Percentiles rank a stretch among this genome's conserved stretches.
These are phyloP conservation scores for Diospyros kaki DNA, from an alignment of 148 eudicot genomes.

Conservation along the genomic window DNA sequence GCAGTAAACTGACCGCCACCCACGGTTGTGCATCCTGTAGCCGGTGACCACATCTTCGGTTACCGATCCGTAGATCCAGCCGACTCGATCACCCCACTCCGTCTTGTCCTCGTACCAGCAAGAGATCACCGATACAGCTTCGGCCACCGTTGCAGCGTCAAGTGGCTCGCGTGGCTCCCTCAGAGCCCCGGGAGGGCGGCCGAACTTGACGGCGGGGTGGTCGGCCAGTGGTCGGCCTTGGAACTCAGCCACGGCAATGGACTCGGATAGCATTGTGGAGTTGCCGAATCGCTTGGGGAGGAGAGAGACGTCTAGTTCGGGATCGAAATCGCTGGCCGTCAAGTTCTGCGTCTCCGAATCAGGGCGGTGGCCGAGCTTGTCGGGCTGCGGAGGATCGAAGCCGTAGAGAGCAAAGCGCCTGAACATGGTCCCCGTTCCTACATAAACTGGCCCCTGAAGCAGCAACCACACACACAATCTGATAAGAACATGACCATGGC, in stretches of 20 bases:
- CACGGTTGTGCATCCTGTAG: constrained; percentile 91
- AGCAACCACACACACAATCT: too few relatives aligned
- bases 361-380: constrained; percentile 19
- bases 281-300: constrained; percentile 87
- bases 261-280: constrained; percentile 69
- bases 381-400: constrained; percentile 75
- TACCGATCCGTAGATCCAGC: constrained; percentile 96
- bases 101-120: constrained; percentile 99
- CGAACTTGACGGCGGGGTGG: constrained; percentile 85
- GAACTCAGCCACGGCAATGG: constrained; percentile 78
- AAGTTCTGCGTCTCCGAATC: constrained; percentile 48
- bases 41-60: constrained; percentile 96
- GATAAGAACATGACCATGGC: too few relatives aligned
- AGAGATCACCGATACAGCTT: constrained; percentile 89
- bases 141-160: constrained; percentile 78
- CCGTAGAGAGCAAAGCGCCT: constrained; percentile 90
- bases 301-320: constrained; percentile 69
- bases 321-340: constrained; percentile 64
- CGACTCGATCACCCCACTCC: constrained; percentile 93
- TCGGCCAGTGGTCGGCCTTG: constrained; percentile 94
- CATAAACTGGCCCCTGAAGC: constrained; percentile 80
- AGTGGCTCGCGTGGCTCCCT: constrained; percentile 73
- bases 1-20: constrained; percentile 95
- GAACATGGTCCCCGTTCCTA: constrained; percentile 91
- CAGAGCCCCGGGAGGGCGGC: constrained; percentile 81